Evolutionary conservation across 768 basidiomycete species (phyloP).

Genomic region (Phlegmacium glaucopus): DNA sequence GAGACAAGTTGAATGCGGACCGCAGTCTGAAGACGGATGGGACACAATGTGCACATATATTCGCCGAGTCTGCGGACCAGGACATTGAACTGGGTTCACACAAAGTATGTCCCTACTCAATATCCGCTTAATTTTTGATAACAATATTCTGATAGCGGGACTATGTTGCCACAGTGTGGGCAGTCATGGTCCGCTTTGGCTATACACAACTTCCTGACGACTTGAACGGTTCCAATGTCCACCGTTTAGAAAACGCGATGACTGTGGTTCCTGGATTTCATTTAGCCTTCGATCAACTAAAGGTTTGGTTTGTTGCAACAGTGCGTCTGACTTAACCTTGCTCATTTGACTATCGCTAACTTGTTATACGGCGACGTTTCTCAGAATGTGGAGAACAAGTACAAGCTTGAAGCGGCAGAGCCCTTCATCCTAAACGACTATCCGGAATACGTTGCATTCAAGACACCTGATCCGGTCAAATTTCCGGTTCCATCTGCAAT

Average conservation of each 20-base stretch:
- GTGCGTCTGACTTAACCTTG: constrained; percentile 12
- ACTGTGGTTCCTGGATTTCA: constrained; percentile 21
- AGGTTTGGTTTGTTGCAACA: constrained; percentile 29
- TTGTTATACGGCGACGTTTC: background rate
- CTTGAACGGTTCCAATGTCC: constrained; percentile 25
- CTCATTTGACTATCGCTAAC: background rate
- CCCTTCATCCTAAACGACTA: constrained; percentile 4
- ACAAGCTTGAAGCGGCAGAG: constrained; percentile 12
- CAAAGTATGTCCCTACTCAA: constrained; percentile 19
- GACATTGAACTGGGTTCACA: constrained; percentile 10
- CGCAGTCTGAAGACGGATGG: background rate
- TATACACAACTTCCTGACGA: constrained; percentile 16
- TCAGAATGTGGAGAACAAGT: constrained; percentile 16
- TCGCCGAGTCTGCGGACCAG: constrained; percentile 20
- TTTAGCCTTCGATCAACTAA: constrained; percentile 22
- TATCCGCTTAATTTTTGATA: constrained; percentile 4
- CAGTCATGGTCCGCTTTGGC: constrained; percentile 25
- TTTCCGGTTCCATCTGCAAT: constrained; percentile 27
- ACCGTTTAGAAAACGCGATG: constrained; percentile 29
- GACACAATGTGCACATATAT: constrained; percentile 27
- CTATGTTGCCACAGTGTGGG: constrained; percentile 21
- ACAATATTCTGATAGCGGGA: constrained; percentile 11
- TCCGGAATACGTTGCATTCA: constrained; percentile 25
- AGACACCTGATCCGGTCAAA: constrained; percentile 17
- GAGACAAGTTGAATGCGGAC: background rate